Evolutionary conservation across 345 rosid genomes (phyloP), one percentile per base, ranked within the genome.

Genomic region (Eucalyptus regnans): DNA sequence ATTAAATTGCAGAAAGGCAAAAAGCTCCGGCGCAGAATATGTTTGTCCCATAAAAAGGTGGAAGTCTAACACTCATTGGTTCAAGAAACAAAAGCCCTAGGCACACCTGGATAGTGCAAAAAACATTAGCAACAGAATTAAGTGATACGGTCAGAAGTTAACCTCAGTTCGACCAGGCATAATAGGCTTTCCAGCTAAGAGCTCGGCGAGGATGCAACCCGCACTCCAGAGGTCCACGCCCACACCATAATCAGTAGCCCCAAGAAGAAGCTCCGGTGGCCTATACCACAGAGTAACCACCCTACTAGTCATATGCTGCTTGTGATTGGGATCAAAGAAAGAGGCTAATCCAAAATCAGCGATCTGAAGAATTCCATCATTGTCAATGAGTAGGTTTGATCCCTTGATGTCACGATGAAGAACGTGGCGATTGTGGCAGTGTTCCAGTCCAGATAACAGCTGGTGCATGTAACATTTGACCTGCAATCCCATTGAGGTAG

Each of bases 121-220:
- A 31, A 54, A 86, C 66, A 76, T 37, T 37, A 20, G 48, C 85
- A 64, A 51, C 86, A 18, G 20, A 37, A 56, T 58, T 13, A 60
- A 62, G 37, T 4, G 15, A 76, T 27, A 62, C 9, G 2, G 88
- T 33, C 68, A 86, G 60, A 89, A 86, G 56, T 37, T 88, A 91
- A 96, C 98, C 96, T 96, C 98, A 33, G 98, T 95, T 43, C 97
- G 96, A 85, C 98, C 98, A 89, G 98, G 97, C 97, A 96, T 94
- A 66, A 95, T 93, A 81, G 98, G 98, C 91, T 95, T 95, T 90
- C 97, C 96, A 33, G 94, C 96, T 89, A 96, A 92, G 87, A 96
- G 91, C 92, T 96, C 98, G 5, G 97, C 97, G 51, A 96, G 92
- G 90, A 96, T 96, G 91, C 98, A 95, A 83, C 98, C 97, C 83